phyloP scores from a whole-genome alignment of 164 flowering plant genomes.

The Protea cynaroides region DNA sequence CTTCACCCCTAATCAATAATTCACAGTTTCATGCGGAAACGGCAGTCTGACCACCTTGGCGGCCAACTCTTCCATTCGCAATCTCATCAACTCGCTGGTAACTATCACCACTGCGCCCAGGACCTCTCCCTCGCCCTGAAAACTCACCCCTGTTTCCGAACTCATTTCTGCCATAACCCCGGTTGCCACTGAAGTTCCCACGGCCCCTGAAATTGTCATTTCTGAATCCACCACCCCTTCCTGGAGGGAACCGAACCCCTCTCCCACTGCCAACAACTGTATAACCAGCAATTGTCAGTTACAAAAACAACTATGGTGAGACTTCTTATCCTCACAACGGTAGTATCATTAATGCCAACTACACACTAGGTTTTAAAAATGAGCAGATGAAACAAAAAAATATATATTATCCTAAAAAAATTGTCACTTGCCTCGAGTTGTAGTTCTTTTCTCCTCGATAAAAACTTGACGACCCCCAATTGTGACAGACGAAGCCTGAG shows the following conservation, averaged over 20 bases:
- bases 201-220: slow-evolving; percentile 60
- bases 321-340: neutral
- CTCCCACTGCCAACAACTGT: slow-evolving; percentile 53
- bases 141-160: slow-evolving; percentile 54
- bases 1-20: neutral
- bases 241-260: slow-evolving; percentile 39
- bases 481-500: slow-evolving; percentile 53
- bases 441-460: slow-evolving; percentile 45
- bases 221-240: slow-evolving; percentile 49
- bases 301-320: neutral
- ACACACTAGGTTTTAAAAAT: too few relatives aligned
- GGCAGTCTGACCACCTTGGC: slow-evolving; percentile 25
- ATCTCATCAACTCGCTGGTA: slow-evolving; percentile 47
- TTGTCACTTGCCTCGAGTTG: slow-evolving; percentile 35
- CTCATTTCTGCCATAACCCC: slow-evolving; percentile 59
- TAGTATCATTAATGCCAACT: too few relatives aligned
- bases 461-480: slow-evolving; percentile 38
- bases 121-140: slow-evolving; percentile 40
- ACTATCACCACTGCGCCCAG: slow-evolving; percentile 40
- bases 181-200: slow-evolving; percentile 43
- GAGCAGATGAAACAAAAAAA: too few relatives aligned
- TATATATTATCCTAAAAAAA: neutral
- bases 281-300: slow-evolving; percentile 4
- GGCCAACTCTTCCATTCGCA: slow-evolving; percentile 49
- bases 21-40: slow-evolving; percentile 14